Percentiles rank a stretch among this genome's conserved stretches.
Evolutionary conservation across 495 filamentous ascomycete genomes (phyloP).

Genomic region (Pseudomonodictys pantanalensis): DNA sequence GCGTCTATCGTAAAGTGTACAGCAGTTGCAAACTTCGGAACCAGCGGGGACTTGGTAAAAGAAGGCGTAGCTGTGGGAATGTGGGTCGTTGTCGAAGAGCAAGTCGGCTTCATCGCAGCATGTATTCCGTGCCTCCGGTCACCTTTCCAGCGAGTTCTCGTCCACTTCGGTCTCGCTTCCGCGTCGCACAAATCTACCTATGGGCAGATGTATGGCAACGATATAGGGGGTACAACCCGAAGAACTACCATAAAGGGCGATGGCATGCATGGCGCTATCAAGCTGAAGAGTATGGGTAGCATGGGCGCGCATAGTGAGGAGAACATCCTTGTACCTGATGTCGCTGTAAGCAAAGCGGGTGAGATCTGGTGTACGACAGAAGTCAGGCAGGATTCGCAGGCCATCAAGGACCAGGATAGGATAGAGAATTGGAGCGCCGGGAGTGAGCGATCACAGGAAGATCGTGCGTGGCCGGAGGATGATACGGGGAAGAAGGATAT

Average conservation of each 20-base stretch:
- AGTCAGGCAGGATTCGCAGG: no score
- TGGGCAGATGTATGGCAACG: background rate
- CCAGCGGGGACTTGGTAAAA: background rate
- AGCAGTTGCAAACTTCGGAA: background rate
- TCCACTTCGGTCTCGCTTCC: background rate
- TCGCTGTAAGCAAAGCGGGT: no score
- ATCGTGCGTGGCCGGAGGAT: no score
- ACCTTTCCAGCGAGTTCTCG: background rate
- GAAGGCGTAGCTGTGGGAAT: background rate
- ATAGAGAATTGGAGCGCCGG: no score
- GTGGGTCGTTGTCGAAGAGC: background rate
- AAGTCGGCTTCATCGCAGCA: background rate
- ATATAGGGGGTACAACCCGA: background rate
- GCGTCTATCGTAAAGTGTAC: slow-evolving; percentile 32
- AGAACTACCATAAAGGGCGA: background rate
- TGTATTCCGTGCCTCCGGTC: background rate
- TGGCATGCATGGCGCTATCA: no score
- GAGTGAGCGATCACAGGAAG: no score
- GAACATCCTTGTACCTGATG: no score
- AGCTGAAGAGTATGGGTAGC: background rate
- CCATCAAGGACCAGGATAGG: no score
- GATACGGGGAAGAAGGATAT: no score
- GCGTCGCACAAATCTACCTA: background rate
- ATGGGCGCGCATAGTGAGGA: background rate
- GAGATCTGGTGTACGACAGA: no score